These are phyloP conservation scores for Cercospora sesami DNA, from an alignment of 2,329 filamentous ascomycete genomes.

Conservation along the genomic window DNA sequence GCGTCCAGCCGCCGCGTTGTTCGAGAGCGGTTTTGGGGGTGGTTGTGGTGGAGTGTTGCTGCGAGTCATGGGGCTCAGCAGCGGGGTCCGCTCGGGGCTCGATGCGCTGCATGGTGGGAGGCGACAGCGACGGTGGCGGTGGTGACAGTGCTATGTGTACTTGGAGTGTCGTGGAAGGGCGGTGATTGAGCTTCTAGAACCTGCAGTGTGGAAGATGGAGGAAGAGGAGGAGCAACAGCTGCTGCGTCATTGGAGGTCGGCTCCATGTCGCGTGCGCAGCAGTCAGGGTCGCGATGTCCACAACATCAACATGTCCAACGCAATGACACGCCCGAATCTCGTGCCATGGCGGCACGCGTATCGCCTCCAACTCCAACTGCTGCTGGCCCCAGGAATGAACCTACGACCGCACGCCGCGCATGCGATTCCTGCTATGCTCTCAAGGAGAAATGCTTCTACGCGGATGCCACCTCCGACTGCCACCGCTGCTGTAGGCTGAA, in stretches of 20 bases:
- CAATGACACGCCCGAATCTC: neutral
- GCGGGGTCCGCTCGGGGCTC: conserved; percentile 30
- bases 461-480: neutral
- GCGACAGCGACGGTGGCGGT: neutral
- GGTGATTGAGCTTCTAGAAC: neutral
- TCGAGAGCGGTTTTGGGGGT: conserved; percentile 12
- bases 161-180: neutral
- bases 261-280: neutral
- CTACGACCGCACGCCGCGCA: neutral
- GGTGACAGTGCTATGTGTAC: neutral
- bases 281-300: neutral
- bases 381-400: neutral
- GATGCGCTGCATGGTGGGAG: conserved; percentile 34
- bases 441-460: conserved; percentile 16
- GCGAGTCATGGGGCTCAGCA: conserved; percentile 7
- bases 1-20: conserved; percentile 12
- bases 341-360: neutral
- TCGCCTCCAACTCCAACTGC: neutral
- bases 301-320: neutral
- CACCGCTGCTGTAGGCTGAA: conserved; percentile 8
- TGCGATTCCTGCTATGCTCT: conserved; percentile 15
- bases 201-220: neutral
- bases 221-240: neutral
- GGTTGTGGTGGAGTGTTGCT: conserved; percentile 4
- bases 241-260: neutral